A percentile compares a stretch with the other conserved stretches of the same genome.
These are phyloP conservation scores for Melastoma malabathricum DNA, from an alignment of 345 rosid species.

Conservation along the genomic window DNA sequence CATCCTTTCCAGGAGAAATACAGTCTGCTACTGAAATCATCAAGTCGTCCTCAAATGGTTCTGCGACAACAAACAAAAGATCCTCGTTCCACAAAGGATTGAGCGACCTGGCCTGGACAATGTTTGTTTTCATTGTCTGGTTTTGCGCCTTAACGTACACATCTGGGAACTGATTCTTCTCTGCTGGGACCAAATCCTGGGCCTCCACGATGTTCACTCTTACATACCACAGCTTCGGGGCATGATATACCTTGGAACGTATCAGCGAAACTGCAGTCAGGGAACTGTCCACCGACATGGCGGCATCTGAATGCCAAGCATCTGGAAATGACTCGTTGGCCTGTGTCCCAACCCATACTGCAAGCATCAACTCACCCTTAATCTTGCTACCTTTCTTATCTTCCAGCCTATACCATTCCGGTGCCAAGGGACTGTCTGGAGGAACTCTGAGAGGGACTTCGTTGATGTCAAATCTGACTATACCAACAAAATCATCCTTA, in stretches of 20 bases:
- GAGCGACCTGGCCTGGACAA: slow-evolving; percentile 58
- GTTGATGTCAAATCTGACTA: slow-evolving; percentile 63
- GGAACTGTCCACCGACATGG: slow-evolving; percentile 50
- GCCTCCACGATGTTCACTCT: slow-evolving; percentile 87
- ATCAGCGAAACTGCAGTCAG: slow-evolving; percentile 39
- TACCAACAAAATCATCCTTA: slow-evolving; percentile 82
- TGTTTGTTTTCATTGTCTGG: slow-evolving; percentile 66
- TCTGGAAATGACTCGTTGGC: slow-evolving; percentile 98
- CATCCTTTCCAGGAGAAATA: slow-evolving; percentile 76
- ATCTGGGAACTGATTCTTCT: slow-evolving; percentile 68
- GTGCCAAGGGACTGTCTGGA: slow-evolving; percentile 94
- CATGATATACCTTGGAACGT: slow-evolving; percentile 89
- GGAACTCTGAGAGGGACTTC: slow-evolving; percentile 93
- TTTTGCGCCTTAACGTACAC: slow-evolving; percentile 69
- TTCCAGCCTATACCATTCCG: slow-evolving; percentile 89
- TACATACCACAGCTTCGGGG: slow-evolving; percentile 89
- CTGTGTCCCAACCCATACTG: slow-evolving; percentile 98
- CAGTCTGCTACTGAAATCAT: slow-evolving; percentile 73
- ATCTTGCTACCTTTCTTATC: slow-evolving; percentile 71
- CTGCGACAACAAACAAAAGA: slow-evolving; percentile 64
- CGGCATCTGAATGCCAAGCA: slow-evolving; percentile 99
- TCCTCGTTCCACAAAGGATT: slow-evolving; percentile 96
- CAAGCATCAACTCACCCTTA: slow-evolving; percentile 90
- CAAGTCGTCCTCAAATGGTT: slow-evolving; percentile 84
- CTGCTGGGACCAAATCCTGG: slow-evolving; percentile 71